Conservation (phyloP, 2,329 filamentous ascomycete species). For the Thielaviopsis punctulata region DNA sequence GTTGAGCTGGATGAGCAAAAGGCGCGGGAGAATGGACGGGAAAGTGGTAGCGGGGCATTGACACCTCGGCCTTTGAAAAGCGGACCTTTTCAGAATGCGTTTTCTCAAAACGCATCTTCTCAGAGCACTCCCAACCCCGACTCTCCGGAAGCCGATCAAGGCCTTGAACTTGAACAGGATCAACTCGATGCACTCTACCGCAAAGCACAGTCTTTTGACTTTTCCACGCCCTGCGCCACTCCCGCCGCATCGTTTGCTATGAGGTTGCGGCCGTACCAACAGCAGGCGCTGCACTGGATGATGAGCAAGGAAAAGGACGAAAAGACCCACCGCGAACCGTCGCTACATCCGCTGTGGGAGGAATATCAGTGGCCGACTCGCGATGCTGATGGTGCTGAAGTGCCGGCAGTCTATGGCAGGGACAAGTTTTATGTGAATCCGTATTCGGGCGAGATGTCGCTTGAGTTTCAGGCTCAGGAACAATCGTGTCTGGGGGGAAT, state of each 20-base stretch:
- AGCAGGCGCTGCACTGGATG: conserved; percentile 94
- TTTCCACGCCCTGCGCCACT: conserved; percentile 72
- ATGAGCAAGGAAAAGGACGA: conserved; percentile 76
- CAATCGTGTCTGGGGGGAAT: conserved; percentile 90
- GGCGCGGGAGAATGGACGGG: conserved; percentile 21
- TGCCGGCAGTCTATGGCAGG: conserved; percentile 49
- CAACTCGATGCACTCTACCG: conserved; percentile 87
- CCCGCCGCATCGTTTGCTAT: conserved; percentile 69
- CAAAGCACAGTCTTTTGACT: conserved; percentile 94
- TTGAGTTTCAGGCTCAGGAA: conserved; percentile 84
- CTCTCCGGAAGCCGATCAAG: conserved; percentile 52
- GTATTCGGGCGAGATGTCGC: conserved; percentile 82
- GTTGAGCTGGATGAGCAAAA: conserved; percentile 69
- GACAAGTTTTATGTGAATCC: conserved; percentile 82
- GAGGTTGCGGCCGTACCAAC: conserved; percentile 80
- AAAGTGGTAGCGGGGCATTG: background rate
- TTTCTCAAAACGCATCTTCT: no score
- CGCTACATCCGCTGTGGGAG: conserved; percentile 96
- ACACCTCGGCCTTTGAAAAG: background rate
- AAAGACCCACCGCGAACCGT: conserved; percentile 50
- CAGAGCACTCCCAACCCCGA: background rate
- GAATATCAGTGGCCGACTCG: conserved; percentile 80
- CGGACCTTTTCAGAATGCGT: no score
- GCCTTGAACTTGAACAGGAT: conserved; percentile 82
- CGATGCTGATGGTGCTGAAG: conserved; percentile 66